Evolutionary conservation across 1,284 basidiomycete genomes (phyloP), one percentile per base, ranked within the genome.

Genomic region (Trichosporon inkin): DNA sequence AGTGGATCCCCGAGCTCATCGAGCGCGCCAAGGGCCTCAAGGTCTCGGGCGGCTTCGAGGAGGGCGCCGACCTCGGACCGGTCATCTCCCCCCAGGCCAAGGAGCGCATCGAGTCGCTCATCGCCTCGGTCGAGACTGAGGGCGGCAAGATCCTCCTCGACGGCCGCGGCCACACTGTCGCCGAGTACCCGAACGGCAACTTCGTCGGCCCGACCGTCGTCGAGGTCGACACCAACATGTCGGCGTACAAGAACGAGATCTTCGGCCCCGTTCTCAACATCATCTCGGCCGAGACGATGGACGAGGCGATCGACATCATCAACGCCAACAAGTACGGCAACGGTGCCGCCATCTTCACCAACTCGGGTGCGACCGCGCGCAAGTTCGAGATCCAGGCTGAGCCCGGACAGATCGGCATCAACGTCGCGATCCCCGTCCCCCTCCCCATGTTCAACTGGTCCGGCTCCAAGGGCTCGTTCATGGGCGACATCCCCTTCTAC

Each of bases 131-230:
- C 54, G 85, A 87, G 68, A 81, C 85, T 53, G 87, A 98, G 77
- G 94, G 94, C 22, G 95, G 93, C 34, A 86, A 85, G 69, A 88
- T 98, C 67, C 81, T 87, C 58, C 85, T 98, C 24, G 95, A 99
- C 75, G 95, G 95, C 16, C 84, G 93, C 32, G 82, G 83, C 40
- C 74, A 85, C 62, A 73, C 80, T 41, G 88, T 93, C 3, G 79
- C 85, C 5, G 86, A 83, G 0, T 98, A 94, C 76, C 88, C 89
- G 6, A 79, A 90, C 57, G 95, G 95, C 35, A 98, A 97, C 81
- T 99, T 95, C 77, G 86, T 99, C 64, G 95, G 93, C 3, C 93
- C 95, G 0, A 95, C 93, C 4, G 82, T 99, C 56, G 84, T 98
- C 61, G 87, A 95, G 76, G 90, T 86, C 6, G 83, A 82, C 17